A percentile compares a stretch with the other conserved stretches of the same genome.
Conservation (phyloP, 2,329 filamentous ascomycete species). For the Penicillium sp. region DNA sequence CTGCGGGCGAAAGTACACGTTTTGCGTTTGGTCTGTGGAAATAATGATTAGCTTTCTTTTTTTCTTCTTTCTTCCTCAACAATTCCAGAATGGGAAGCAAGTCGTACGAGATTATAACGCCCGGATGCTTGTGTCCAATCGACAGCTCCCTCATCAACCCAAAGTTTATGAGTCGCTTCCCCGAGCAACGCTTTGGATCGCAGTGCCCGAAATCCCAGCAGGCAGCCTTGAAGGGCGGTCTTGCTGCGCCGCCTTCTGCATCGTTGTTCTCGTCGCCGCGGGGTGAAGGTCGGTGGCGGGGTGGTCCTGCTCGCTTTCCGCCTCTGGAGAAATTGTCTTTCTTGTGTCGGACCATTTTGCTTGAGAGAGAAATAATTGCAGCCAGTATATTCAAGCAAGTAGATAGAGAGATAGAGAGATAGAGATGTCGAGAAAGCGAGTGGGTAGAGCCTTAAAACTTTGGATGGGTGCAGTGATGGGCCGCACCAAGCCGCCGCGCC, state of each 20-base stretch:
- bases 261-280: slow-evolving; percentile 43
- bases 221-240: slow-evolving; percentile 74
- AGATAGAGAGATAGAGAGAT: not conserved
- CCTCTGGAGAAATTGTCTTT: slow-evolving; percentile 73
- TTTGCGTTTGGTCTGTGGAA: slow-evolving; percentile 73
- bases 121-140: slow-evolving; percentile 84
- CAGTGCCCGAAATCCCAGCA: slow-evolving; percentile 98
- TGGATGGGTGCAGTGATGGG: not conserved
- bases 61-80: not conserved
- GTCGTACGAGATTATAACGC: slow-evolving; percentile 76
- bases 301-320: slow-evolving; percentile 67
- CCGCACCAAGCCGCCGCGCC: slow-evolving; percentile 2
- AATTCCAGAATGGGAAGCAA: not conserved
- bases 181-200: slow-evolving; percentile 93
- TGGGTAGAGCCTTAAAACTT: not conserved
- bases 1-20: slow-evolving; percentile 74
- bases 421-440: not conserved
- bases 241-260: slow-evolving; percentile 26
- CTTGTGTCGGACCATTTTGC: slow-evolving; percentile 85
- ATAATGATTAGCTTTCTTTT: not conserved
- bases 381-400: not conserved
- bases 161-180: slow-evolving; percentile 87
- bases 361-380: not conserved
- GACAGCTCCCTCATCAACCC: slow-evolving; percentile 91
- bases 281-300: slow-evolving; percentile 51